Conservation (phyloP, 345 rosid species). For the Euphorbia pulcherrima region DNA sequence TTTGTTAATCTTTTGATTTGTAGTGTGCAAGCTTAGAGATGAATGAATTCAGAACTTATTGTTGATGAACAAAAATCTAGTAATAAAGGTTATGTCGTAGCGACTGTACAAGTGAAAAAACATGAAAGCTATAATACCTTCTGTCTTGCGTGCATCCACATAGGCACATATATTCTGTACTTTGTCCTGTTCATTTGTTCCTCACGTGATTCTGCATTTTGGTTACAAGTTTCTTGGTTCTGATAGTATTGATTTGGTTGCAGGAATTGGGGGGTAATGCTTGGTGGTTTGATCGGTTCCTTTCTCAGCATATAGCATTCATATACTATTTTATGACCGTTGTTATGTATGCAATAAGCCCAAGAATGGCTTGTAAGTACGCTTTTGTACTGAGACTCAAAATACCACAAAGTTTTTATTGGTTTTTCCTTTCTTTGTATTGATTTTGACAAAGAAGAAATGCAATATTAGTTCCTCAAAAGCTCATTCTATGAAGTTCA, state of each 20-base stretch:
- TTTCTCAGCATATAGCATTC: conserved; percentile 74
- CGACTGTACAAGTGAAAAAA: not conserved
- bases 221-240: conserved; percentile 7
- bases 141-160: not conserved
- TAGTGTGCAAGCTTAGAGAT: not conserved
- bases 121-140: not conserved
- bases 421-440: not conserved
- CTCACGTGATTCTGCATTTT: not conserved
- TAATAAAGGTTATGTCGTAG: not conserved
- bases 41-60: not conserved
- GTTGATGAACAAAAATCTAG: not conserved
- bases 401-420: conserved; percentile 2
- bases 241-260: conserved; percentile 21
- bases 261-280: conserved; percentile 96
- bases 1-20: conserved; percentile 2
- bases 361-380: conserved; percentile 97
- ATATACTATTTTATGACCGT: conserved; percentile 86
- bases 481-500: not conserved
- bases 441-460: not conserved
- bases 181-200: not conserved
- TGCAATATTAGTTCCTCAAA: not conserved
- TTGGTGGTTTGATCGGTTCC: conserved; percentile 96
- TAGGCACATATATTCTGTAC: not conserved
- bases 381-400: not conserved
- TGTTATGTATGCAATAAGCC: conserved; percentile 79